Evolutionary conservation across 2,329 filamentous ascomycete genomes (phyloP), one percentile per base, ranked within the genome.

Genomic region (Lecanicillium sp.): DNA sequence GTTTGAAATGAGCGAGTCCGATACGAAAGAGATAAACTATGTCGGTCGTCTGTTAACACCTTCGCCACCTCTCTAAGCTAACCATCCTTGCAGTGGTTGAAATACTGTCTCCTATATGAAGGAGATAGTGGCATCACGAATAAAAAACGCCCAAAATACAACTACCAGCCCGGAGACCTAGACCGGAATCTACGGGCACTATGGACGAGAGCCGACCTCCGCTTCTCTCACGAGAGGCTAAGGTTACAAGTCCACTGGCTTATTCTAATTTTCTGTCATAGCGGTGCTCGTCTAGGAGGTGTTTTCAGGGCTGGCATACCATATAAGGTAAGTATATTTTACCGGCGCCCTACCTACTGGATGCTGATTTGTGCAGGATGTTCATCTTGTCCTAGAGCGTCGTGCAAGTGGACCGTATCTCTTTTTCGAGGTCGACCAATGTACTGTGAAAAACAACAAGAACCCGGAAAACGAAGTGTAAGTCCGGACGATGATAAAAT

Each of bases 151-250:
- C 34, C 34, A 18, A 36, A 36, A 36, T 36, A 29, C 16, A 36
- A 36, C 6, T 36, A 36, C 34, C 28, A 36, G 25, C 34, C 34
- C n/a, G 22, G 19, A 29, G 34, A 36, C 11, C 25, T 36, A 11
- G 34, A 36, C 19, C 34, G 34, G 8, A 36, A 36, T 27, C 34
- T 36, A 8, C 28, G 29, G 29, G 34, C 34, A 36, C 22, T 36
- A 13, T 36, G 34, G 34, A 36, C 15, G 9, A 22, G 34, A 19
- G 18, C 22, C 25, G 34, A 36, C 12, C 28, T 36, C 19, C 16
- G 12, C 11, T 22, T 36, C 11, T 17, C 22, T 11, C 34, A 36
- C 29, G 25, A 36, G 15, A 14, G 34, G 25, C 22, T 28, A 8
- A 36, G 34, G n/a, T 36, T 36, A 5, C 25, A 36, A 8, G 28